Percentiles rank a stretch among this genome's conserved stretches.
Evolutionary conservation across 306 rosid species (phyloP).

Genomic region (Benincasa hispida): DNA sequence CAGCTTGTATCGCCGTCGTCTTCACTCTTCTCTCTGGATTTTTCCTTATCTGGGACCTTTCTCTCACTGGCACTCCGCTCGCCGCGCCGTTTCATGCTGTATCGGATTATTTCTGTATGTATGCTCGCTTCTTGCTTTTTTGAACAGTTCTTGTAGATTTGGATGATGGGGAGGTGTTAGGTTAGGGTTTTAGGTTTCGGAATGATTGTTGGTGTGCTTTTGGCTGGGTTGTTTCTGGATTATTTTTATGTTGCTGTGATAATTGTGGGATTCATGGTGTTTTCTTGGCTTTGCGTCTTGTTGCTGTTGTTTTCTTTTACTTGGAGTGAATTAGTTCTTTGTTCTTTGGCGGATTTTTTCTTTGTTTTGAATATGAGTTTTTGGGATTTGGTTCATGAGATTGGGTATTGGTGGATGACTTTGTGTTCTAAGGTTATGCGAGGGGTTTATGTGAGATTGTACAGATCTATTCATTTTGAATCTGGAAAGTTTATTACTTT

Average conservation of each 20-base stretch:
- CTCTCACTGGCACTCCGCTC: neutral
- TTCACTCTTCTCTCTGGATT: neutral
- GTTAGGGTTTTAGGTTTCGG: slow-evolving; percentile 3
- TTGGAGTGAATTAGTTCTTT: neutral
- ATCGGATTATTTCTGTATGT: neutral
- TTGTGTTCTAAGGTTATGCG: neutral
- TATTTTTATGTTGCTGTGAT: neutral
- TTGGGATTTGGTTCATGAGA: neutral
- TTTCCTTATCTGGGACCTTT: neutral
- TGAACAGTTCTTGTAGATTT: neutral
- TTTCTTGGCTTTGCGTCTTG: neutral
- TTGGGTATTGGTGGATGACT: neutral
- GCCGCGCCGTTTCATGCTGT: neutral
- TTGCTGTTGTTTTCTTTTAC: neutral
- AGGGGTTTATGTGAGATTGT: neutral
- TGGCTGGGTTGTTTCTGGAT: neutral
- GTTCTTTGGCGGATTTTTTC: neutral
- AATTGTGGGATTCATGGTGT: neutral
- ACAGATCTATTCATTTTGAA: neutral
- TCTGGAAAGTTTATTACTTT: neutral
- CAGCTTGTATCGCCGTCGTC: neutral
- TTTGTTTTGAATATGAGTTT: neutral
- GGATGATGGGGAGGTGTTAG: neutral
- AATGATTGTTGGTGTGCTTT: neutral
- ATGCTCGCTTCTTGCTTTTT: neutral